phyloP scores from a whole-genome alignment of 2,329 filamentous ascomycete genomes.

The Colletotrichum lini region DNA sequence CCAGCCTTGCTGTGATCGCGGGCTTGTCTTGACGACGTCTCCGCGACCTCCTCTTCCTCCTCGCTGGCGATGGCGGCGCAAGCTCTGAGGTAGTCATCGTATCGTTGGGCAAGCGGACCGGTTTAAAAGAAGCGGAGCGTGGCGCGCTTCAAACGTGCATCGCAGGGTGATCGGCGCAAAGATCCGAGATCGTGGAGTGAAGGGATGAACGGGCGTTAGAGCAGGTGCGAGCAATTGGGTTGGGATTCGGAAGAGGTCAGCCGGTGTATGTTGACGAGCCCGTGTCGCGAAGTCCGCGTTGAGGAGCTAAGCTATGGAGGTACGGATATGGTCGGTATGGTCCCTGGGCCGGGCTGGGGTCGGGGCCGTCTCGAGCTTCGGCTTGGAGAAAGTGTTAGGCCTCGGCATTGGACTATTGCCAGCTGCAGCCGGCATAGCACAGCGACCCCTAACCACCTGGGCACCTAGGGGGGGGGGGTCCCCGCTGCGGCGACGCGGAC shows the following conservation, averaged over 20 bases:
- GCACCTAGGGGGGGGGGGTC: conserved; percentile 10
- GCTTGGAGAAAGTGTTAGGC: conserved; percentile 36
- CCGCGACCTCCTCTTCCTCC: conserved; percentile 60
- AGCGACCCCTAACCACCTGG: conserved; percentile 14
- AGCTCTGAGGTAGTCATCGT: conserved; percentile 45
- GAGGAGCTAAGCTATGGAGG: conserved; percentile 29
- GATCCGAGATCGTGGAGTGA: neutral
- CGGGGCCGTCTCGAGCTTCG: conserved; percentile 38
- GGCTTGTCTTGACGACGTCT: conserved; percentile 78
- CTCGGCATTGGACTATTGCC: conserved; percentile 39
- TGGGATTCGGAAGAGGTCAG: conserved; percentile 2
- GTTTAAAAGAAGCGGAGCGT: conserved; percentile 17
- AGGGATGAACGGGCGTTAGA: neutral
- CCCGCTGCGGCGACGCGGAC: conserved; percentile 20
- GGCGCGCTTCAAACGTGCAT: conserved; percentile 27
- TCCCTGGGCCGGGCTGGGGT: conserved; percentile 25
- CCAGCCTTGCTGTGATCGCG: conserved; percentile 82
- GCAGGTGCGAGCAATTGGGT: conserved; percentile 17
- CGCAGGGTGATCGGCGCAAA: conserved; percentile 1
- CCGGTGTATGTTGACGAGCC: conserved; percentile 10
- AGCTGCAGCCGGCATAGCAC: conserved; percentile 31
- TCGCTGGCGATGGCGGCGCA: conserved; percentile 46
- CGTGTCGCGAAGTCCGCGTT: conserved; percentile 25
- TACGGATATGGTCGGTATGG: conserved; percentile 13
- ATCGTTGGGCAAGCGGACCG: conserved; percentile 3